Conservation (phyloP, 2,329 filamentous ascomycete genomes). For the Stachybotrys chartarum region DNA sequence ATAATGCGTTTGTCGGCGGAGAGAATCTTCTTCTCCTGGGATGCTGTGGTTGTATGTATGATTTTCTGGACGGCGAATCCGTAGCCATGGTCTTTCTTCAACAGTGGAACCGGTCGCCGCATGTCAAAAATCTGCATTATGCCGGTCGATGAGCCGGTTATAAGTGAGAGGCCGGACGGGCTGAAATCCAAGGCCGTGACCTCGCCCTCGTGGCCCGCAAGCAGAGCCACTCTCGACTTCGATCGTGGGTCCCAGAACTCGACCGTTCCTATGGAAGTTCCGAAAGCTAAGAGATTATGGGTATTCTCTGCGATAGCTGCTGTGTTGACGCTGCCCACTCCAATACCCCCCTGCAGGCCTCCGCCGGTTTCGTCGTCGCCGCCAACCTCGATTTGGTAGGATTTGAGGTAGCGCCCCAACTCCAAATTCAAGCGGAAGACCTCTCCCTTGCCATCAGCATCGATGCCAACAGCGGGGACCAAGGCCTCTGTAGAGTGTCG, state of each 20-base stretch:
- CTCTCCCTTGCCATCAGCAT: constrained; percentile 78
- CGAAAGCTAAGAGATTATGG: constrained; percentile 87
- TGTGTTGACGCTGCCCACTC: constrained; percentile 79
- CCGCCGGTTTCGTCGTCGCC: constrained; percentile 72
- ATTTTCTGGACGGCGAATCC: constrained; percentile 88
- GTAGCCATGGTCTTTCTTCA: constrained; percentile 94
- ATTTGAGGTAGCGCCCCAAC: constrained; percentile 86
- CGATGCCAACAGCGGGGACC: constrained; percentile 80
- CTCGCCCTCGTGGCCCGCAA: constrained; percentile 62
- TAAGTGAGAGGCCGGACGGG: constrained; percentile 74
- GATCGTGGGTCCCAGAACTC: constrained; percentile 94
- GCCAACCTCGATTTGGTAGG: constrained; percentile 85
- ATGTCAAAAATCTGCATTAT: constrained; percentile 89
- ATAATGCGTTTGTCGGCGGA: constrained; percentile 93
- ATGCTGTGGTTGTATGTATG: constrained; percentile 61
- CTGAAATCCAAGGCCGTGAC: constrained; percentile 87
- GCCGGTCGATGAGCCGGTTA: constrained; percentile 80
- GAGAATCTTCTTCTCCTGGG: constrained; percentile 78
- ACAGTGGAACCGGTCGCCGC: constrained; percentile 73
- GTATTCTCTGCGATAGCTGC: constrained; percentile 81
- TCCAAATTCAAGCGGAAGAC: constrained; percentile 92
- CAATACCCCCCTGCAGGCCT: constrained; percentile 79
- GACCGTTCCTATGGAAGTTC: constrained; percentile 89
- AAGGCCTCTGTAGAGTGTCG: constrained; percentile 75
- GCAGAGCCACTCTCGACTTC: constrained; percentile 69